Conservation (phyloP, 2,329 filamentous ascomycete genomes). For the Lasiodiplodia sp. region DNA sequence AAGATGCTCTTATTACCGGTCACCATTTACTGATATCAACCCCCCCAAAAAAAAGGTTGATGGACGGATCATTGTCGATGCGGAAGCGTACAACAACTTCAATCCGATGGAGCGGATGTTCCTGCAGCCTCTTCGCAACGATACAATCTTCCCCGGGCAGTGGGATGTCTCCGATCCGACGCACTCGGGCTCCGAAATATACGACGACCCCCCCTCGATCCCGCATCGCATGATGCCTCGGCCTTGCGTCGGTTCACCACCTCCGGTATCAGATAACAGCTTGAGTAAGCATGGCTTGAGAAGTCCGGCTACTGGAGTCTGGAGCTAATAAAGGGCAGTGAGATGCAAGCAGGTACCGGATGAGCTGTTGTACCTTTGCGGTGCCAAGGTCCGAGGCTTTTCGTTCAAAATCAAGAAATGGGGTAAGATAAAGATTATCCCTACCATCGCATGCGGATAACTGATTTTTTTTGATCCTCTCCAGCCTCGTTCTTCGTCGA, state of each 20-base stretch:
- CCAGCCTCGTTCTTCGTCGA: constrained; percentile 32
- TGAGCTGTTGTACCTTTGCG: constrained; percentile 36
- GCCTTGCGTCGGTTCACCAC: too few relatives aligned
- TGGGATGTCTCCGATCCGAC: not conserved
- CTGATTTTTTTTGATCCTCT: not conserved
- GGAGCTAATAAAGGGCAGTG: not conserved
- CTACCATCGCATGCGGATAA: not conserved
- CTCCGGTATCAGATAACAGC: not conserved
- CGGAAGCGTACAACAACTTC: constrained; percentile 28
- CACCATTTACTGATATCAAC: too few relatives aligned
- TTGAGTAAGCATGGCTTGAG: not conserved
- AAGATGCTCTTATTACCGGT: too few relatives aligned
- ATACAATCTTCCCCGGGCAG: not conserved
- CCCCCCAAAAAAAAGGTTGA: constrained; percentile 46
- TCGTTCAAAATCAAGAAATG: constrained; percentile 44
- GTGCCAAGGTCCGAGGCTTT: constrained; percentile 41
- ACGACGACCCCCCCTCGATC: too few relatives aligned
- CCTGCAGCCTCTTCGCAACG: not conserved
- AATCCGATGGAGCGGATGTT: not conserved
- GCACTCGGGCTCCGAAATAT: not conserved
- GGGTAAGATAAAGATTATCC: constrained; percentile 33
- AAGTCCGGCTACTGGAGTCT: too few relatives aligned
- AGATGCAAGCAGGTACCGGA: constrained; percentile 31
- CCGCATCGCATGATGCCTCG: too few relatives aligned
- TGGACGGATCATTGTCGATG: constrained; percentile 61